Evolutionary conservation across 2,329 filamentous ascomycete species (phyloP), one percentile per base, ranked within the genome.

Genomic region (Fusarium pseudograminearum): DNA sequence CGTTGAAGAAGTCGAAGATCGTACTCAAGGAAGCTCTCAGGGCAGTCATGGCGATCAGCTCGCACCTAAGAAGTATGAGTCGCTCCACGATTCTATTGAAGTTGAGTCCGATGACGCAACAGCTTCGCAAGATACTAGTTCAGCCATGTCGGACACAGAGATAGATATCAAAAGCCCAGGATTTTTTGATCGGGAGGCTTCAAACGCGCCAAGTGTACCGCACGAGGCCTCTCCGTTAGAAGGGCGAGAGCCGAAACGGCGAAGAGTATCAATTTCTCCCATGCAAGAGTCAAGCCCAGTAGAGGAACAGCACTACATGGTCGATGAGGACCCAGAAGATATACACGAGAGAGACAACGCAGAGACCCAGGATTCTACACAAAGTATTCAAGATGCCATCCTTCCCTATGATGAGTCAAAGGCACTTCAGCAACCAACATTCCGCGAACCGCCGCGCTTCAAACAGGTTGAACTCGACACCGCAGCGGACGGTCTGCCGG

Each of bases 361-460:
- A 12, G 61, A 54, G 30, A 52, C 51, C 14, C 54, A 61, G 38
- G 57, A 61, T 34, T 71, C 62, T 11, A 51, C 48, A 9, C 69
- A 71, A 16, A 67, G 62, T 14, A 44, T 67, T 4, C 59, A 65
- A 8, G 67, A 65, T 33, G 28, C 61, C 11, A 44, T 60, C 7
- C 33, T 57, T n/a, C 41, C 50, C 24, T 61, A 70, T 16, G 73
- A 68, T 22, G 70, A 74, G 22, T 47, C 57, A 44, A 65, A 61
- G 22, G 52, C 61, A 16, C 65, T 67, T 22, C 74, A 76, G 16
- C 80, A 82, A 48, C 81, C 81, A 4, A 77, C 78, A 0, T 83
- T 83, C 56, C 78, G 71, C 4, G 69, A 76, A 1, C 76, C 80
- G 4, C 81, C 81, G 12, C 80, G 80, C 24, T 83, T 83, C 74